phyloP scores from a whole-genome alignment of 768 basidiomycete species.

The Leccinum subgranulosum region DNA sequence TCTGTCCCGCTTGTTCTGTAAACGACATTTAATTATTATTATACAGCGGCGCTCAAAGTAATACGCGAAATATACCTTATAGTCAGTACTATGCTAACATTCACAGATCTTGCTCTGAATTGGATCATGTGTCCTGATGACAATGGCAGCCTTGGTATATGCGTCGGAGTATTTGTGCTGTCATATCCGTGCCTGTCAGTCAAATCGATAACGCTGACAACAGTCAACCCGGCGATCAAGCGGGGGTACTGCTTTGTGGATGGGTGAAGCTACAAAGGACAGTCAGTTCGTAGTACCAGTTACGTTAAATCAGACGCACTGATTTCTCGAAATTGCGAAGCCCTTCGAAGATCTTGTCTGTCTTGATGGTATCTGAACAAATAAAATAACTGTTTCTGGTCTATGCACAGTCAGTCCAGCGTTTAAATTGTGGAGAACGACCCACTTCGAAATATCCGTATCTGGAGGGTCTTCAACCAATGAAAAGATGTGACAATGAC shows the following conservation, averaged over 20 bases:
- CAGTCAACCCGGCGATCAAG: constrained; percentile 54
- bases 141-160: constrained; percentile 58
- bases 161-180: constrained; percentile 65
- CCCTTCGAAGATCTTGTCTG: constrained; percentile 64
- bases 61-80: constrained; percentile 46
- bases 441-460: constrained; percentile 76
- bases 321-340: constrained; percentile 57
- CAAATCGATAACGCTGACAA: constrained; percentile 69
- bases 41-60: neutral
- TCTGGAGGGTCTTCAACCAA: constrained; percentile 33
- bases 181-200: constrained; percentile 66
- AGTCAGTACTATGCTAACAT: constrained; percentile 61
- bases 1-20: constrained; percentile 84
- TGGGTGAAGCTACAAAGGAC: constrained; percentile 16
- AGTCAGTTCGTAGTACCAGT: neutral
- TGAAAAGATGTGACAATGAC: neutral
- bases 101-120: constrained; percentile 51
- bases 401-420: constrained; percentile 33
- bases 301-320: constrained; percentile 15
- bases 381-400: constrained; percentile 83
- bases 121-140: constrained; percentile 87
- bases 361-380: constrained; percentile 62
- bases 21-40: neutral
- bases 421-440: neutral
- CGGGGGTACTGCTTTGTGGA: constrained; percentile 49